Percentiles rank a stretch among this genome's conserved stretches.
phyloP scores from a whole-genome alignment of 768 basidiomycete species.

The Imleria badia region DNA sequence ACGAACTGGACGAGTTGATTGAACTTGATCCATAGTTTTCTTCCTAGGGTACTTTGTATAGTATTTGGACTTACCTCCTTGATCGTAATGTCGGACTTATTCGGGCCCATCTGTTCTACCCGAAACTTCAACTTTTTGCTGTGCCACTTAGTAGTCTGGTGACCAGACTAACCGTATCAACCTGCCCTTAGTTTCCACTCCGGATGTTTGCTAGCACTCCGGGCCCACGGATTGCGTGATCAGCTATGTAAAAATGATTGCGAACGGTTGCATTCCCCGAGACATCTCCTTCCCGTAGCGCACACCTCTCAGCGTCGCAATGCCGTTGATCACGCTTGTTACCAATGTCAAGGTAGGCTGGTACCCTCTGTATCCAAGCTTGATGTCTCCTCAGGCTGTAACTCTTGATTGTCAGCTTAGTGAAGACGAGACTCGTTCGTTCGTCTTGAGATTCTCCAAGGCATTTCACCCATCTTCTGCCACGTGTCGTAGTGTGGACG shows the following conservation, averaged over 20 bases:
- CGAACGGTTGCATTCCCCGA: background rate
- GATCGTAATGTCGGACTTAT: background rate
- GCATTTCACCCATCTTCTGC: background rate
- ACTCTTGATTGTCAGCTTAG: background rate
- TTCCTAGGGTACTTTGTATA: background rate
- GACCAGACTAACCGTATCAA: no score
- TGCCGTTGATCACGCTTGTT: slow-evolving; percentile 36
- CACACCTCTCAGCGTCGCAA: slow-evolving; percentile 1
- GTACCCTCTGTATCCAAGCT: no score
- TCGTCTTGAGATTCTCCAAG: slow-evolving; percentile 2
- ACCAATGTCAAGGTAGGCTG: slow-evolving; percentile 34
- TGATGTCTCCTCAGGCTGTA: background rate
- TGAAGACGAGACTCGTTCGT: background rate
- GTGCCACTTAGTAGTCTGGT: no score
- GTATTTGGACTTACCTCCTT: background rate
- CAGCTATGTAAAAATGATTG: no score
- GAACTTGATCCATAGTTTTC: background rate
- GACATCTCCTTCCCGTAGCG: background rate
- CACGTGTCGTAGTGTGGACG: background rate
- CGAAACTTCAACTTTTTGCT: no score
- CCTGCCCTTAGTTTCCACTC: no score
- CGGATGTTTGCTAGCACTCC: no score
- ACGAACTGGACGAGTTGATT: slow-evolving; percentile 39
- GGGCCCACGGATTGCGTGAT: background rate
- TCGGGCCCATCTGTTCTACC: background rate